Evolutionary conservation across 768 basidiomycete genomes (phyloP), one percentile per base, ranked within the genome.

Genomic region (Pleurotus citrinopileatus): DNA sequence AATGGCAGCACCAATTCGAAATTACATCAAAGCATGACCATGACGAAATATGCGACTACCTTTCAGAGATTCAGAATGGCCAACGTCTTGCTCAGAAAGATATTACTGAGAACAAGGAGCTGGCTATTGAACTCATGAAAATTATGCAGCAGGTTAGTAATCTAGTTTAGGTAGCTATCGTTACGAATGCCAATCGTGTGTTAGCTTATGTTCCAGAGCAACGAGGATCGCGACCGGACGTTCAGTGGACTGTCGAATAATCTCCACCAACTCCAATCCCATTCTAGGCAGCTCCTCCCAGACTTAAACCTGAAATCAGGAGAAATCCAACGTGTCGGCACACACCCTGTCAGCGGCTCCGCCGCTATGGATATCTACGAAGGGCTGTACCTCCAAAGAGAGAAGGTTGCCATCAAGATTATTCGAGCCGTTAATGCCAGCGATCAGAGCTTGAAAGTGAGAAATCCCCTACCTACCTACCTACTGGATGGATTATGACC

Each of bases 361-460:
- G 72, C 75, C 12, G 71, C 76, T 2, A 81, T 82, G 71, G 82
- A 81, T 63, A 76, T 81, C 10, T 74, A 71, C 40, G 79, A 83
- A 61, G 83, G 83, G 3, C 26, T 77, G 8, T 84, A 81, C 65
- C 71, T 84, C 1, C 70, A 71, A 27, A 68, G 73, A 44, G 78
- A 82, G 57, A 81, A 80, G 55, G 82, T 83, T 2, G 77, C 79
- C 2, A 77, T 84, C 62, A 83, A 83, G 60, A 73, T 76, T 5
- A 65, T 84, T 27, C 77, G 82, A 32, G 76, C 79, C 9, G 74
- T 82, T 42, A 70, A 77, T 45, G 72, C 75, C 25, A 70, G 74
- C 48, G 79, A 78, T 4, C 66, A 71, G 25, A 78, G 74, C 56
- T 54, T 73, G 22, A 63, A 71, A 53, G 81, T 80, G 60, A 44